Conservation (phyloP, 495 filamentous ascomycete genomes). For the Xylaria castorea region DNA sequence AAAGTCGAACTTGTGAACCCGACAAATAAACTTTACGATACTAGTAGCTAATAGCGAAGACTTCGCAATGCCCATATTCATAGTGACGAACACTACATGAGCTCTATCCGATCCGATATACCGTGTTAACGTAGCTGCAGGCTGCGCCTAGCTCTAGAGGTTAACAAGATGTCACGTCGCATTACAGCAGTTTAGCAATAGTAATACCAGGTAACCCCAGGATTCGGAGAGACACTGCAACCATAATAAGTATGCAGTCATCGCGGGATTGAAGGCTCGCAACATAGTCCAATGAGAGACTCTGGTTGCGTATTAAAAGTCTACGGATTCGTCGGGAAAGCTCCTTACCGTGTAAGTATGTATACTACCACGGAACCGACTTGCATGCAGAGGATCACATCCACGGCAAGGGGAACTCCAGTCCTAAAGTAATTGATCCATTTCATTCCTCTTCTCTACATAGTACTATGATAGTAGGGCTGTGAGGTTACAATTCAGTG, state of each 20-base stretch:
- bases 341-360: neutral
- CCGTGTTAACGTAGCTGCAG: neutral
- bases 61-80: neutral
- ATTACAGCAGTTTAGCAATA: constrained; percentile 8
- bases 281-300: neutral
- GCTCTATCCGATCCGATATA: constrained; percentile 22
- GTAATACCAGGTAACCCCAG: neutral
- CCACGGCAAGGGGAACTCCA: neutral
- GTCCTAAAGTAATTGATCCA: neutral
- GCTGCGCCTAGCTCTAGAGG: neutral
- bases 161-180: constrained; percentile 8
- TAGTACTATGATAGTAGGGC: constrained; percentile 3
- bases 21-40: neutral
- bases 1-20: neutral
- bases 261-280: constrained; percentile 9
- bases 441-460: constrained; percentile 1
- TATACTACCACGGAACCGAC: constrained; percentile 4
- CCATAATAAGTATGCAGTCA: neutral
- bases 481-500: neutral
- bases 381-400: constrained; percentile 17
- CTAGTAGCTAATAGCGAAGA: neutral
- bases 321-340: constrained; percentile 8
- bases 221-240: neutral
- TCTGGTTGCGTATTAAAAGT: neutral
- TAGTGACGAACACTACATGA: neutral